phyloP scores from a whole-genome alignment of 1,284 basidiomycete species.

The Schizophyllum amplum region DNA sequence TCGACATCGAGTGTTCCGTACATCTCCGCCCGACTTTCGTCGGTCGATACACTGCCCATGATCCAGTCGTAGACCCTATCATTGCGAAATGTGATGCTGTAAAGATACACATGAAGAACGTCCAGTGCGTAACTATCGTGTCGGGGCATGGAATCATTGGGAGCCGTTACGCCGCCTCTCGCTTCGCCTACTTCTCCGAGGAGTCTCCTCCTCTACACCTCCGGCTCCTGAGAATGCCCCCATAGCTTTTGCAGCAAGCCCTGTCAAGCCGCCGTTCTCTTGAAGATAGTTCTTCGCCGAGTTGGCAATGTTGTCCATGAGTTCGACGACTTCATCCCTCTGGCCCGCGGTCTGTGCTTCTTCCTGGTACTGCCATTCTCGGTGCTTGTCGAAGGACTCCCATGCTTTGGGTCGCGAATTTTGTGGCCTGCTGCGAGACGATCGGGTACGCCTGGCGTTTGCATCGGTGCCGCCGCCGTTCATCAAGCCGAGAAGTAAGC shows the following conservation, averaged over 20 bases:
- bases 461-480: conserved; percentile 30
- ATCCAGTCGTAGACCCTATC: background rate
- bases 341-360: conserved; percentile 17
- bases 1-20: background rate
- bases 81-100: background rate
- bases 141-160: background rate
- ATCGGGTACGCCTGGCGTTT: conserved; percentile 19
- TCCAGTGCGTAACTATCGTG: background rate
- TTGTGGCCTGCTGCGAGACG: conserved; percentile 16
- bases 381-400: conserved; percentile 58
- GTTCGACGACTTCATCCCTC: conserved; percentile 8
- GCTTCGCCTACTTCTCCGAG: conserved; percentile 1
- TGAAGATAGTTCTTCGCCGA: conserved; percentile 28
- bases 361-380: conserved; percentile 49
- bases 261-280: conserved; percentile 24
- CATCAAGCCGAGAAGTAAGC: conserved; percentile 34
- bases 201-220: conserved; percentile 10
- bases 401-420: conserved; percentile 44
- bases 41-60: background rate
- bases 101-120: background rate
- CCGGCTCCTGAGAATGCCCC: conserved; percentile 18
- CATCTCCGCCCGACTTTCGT: background rate
- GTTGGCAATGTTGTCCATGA: conserved; percentile 30
- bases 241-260: conserved; percentile 39
- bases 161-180: background rate